phyloP scores from a whole-genome alignment of 805 yeast genomes.

The Ogataea glucozyma region DNA sequence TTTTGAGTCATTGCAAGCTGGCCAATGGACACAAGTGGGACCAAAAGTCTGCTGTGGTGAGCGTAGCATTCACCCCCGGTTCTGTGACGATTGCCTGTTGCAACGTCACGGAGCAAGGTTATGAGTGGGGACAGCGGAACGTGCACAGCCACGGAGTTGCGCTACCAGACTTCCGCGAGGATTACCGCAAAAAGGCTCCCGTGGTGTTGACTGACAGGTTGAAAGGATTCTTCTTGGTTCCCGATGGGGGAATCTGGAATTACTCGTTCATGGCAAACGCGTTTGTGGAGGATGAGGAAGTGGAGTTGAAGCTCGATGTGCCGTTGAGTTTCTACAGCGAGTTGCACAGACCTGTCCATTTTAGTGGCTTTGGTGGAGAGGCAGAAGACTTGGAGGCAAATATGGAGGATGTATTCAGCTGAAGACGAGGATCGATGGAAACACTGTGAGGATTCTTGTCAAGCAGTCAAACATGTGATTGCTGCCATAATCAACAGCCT shows the following conservation, averaged over 20 bases:
- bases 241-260: constrained; percentile 86
- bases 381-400: constrained; percentile 62
- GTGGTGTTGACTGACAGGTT: constrained; percentile 71
- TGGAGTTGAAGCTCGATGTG: constrained; percentile 66
- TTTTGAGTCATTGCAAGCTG: constrained; percentile 55
- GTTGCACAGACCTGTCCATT: constrained; percentile 86
- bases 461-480: too few species aligned
- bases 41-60: constrained; percentile 51
- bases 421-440: constrained; percentile 11
- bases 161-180: constrained; percentile 67
- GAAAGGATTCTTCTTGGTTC: constrained; percentile 83
- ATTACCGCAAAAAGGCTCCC: constrained; percentile 64
- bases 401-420: constrained; percentile 63
- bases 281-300: constrained; percentile 65
- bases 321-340: constrained; percentile 87
- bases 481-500: too few species aligned
- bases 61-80: constrained; percentile 79
- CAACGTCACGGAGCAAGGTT: constrained; percentile 62
- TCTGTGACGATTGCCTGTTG: constrained; percentile 75
- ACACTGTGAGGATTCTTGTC: too few species aligned
- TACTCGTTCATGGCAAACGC: constrained; percentile 84
- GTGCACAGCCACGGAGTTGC: constrained; percentile 52
- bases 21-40: constrained; percentile 43
- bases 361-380: constrained; percentile 70
- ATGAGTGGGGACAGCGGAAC: constrained; percentile 73